These are phyloP conservation scores for Pogostemon cablin DNA, from an alignment of 257 asterid genomes.

Conservation along the genomic window DNA sequence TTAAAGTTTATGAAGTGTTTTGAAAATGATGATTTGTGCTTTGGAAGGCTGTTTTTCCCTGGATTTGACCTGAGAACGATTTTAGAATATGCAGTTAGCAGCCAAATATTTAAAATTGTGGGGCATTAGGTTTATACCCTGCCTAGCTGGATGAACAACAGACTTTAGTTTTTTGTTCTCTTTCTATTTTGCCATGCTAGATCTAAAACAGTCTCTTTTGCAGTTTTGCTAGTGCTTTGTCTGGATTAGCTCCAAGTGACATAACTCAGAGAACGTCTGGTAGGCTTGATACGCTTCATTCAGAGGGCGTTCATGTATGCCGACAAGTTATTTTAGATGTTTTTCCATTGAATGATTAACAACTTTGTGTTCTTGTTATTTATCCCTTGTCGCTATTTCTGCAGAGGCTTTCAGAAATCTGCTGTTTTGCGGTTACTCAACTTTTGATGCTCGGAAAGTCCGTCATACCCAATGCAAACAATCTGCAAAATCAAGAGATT, in stretches of 20 bases:
- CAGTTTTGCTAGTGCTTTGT: conserved; percentile 87
- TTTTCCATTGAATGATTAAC: conserved; percentile 17
- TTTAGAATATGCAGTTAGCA: conserved; percentile 19
- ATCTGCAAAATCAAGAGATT: conserved; percentile 51
- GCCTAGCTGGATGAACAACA: conserved; percentile 2
- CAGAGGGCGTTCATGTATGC: conserved; percentile 98
- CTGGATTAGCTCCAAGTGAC: conserved; percentile 81
- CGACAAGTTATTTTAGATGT: conserved; percentile 28
- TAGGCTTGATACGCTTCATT: conserved; percentile 92
- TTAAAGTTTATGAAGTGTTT: neutral
- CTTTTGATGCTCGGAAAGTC: conserved; percentile 86
- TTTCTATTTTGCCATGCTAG: neutral
- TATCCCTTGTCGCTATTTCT: conserved; percentile 31
- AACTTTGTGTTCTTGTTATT: conserved; percentile 12
- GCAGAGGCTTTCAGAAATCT: conserved; percentile 96
- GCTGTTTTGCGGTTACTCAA: conserved; percentile 89
- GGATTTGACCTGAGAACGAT: neutral
- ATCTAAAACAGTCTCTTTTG: conserved; percentile 29
- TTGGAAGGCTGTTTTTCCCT: neutral
- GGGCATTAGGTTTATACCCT: neutral
- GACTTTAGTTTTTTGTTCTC: neutral
- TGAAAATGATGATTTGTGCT: conserved; percentile 6
- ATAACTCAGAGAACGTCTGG: conserved; percentile 73
- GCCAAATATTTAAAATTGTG: conserved; percentile 6
- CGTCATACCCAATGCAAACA: conserved; percentile 61